Percentiles rank a stretch among this genome's conserved stretches.
phyloP scores from a whole-genome alignment of 2,329 filamentous ascomycete genomes.

The Paecilomyces dactylethromorphus region DNA sequence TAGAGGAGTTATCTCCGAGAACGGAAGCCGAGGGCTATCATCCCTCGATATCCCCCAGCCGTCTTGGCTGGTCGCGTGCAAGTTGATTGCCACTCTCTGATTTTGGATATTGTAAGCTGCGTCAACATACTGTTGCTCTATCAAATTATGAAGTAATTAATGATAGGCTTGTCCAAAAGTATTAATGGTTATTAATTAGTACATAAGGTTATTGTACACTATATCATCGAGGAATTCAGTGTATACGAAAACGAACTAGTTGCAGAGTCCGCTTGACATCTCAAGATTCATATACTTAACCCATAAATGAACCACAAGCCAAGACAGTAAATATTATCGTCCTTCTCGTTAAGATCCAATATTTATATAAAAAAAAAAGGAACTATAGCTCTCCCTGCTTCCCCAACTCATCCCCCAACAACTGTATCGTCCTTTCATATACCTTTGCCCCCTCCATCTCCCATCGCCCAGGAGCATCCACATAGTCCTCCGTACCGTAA shows the following conservation, averaged over 20 bases:
- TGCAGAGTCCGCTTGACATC: neutral
- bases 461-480: conserved; percentile 30
- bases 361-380: neutral
- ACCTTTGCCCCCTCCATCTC: conserved; percentile 68
- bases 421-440: conserved; percentile 72
- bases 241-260: neutral
- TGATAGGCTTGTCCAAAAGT: neutral
- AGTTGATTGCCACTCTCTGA: neutral
- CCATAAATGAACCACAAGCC: neutral
- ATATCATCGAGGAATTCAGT: neutral
- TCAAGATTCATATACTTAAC: neutral
- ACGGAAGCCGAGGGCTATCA: neutral
- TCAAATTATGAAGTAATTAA: neutral
- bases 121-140: neutral
- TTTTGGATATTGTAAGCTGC: neutral
- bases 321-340: neutral
- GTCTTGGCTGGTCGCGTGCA: neutral
- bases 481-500: conserved; percentile 24
- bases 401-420: conserved; percentile 63
- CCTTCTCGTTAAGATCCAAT: neutral
- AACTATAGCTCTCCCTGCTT: conserved; percentile 18
- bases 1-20: neutral
- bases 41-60: neutral
- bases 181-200: neutral
- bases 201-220: no score